Evolutionary conservation across 768 basidiomycete species (phyloP).

Genomic region (Dentipellis fragilis): DNA sequence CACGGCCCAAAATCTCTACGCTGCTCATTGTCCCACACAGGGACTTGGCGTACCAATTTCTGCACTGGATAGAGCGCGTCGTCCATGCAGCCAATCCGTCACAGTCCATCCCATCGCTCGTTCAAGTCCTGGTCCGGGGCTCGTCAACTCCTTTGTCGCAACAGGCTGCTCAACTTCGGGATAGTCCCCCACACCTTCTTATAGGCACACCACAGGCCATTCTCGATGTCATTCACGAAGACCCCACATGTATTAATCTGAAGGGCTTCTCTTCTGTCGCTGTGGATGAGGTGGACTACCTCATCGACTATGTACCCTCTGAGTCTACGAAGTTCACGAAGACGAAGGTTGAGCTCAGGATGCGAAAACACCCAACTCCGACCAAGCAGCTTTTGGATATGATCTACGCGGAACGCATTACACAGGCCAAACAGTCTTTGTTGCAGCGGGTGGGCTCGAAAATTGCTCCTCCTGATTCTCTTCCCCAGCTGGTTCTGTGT

Average conservation of each 20-base stretch:
- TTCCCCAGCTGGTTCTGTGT: conserved; percentile 54
- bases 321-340: conserved; percentile 30
- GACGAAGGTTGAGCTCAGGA: conserved; percentile 30
- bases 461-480: conserved; percentile 16
- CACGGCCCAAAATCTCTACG: conserved; percentile 2
- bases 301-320: conserved; percentile 45
- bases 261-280: conserved; percentile 44
- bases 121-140: conserved; percentile 55
- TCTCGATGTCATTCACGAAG: conserved; percentile 40
- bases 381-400: conserved; percentile 50
- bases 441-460: neutral
- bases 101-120: conserved; percentile 31
- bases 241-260: conserved; percentile 35
- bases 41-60: conserved; percentile 8
- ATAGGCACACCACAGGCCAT: conserved; percentile 66
- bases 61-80: conserved; percentile 7
- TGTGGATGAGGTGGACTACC: conserved; percentile 70
- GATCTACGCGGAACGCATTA: conserved; percentile 30
- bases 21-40: conserved; percentile 10
- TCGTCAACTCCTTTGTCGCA: conserved; percentile 24
- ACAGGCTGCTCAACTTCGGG: conserved; percentile 16
- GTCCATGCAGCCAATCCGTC: neutral
- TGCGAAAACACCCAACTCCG: conserved; percentile 44
- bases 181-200: conserved; percentile 48
- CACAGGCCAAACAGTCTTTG: neutral